phyloP scores from a whole-genome alignment of 208 protist species.

The Acanthamoeba lenticulata region DNA sequence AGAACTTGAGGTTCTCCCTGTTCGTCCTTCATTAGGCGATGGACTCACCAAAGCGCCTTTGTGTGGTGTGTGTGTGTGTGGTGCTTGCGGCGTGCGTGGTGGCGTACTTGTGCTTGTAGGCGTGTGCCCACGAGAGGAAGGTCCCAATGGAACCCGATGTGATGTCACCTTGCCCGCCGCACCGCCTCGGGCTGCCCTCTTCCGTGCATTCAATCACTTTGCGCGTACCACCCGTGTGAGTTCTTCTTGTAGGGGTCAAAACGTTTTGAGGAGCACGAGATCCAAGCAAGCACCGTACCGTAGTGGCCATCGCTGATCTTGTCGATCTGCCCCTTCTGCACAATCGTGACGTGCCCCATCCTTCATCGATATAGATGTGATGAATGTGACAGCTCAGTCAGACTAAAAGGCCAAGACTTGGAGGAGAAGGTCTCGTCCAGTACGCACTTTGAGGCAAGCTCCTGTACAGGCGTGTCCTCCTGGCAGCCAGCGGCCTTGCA shows the following conservation, averaged over 20 bases:
- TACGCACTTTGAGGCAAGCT: constrained; percentile 2
- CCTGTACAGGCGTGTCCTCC: background rate
- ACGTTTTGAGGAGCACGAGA: no score
- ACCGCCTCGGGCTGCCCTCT: constrained; percentile 73
- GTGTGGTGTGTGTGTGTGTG: no score
- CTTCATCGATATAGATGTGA: background rate
- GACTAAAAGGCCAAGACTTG: background rate
- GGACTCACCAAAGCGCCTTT: no score
- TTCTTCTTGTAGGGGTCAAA: background rate
- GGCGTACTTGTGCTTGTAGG: constrained; percentile 10
- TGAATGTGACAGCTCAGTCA: background rate
- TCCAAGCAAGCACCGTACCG: background rate
- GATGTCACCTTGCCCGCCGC: constrained; percentile 82
- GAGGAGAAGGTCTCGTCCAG: background rate
- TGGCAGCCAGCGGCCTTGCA: constrained; percentile 28
- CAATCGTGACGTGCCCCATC: constrained; percentile 80
- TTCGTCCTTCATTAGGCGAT: background rate
- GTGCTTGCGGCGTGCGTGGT: background rate
- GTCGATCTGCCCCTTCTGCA: constrained; percentile 86
- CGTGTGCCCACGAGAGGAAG: constrained; percentile 14
- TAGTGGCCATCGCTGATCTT: constrained; percentile 79
- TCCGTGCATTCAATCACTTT: background rate
- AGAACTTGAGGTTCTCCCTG: background rate
- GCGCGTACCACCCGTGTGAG: background rate
- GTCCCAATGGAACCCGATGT: background rate